Evolutionary conservation across 257 asterid species (phyloP).

Genomic region (Lantana camara): DNA sequence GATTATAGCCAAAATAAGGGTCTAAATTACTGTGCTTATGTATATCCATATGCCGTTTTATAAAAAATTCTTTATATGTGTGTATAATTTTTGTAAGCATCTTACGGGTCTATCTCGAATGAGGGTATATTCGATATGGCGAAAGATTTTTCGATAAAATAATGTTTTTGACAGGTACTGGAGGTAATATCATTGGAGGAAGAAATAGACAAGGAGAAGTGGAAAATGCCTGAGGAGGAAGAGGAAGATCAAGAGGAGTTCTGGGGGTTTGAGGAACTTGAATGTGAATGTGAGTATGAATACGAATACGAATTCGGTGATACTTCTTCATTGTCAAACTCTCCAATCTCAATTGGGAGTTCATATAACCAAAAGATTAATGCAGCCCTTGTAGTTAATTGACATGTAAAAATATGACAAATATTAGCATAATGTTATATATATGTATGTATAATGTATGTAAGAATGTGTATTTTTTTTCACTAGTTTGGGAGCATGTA

Average conservation of each 20-base stretch:
- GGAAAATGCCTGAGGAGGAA: slow-evolving; percentile 78
- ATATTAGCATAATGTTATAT: slow-evolving; percentile 10
- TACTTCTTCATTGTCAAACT: slow-evolving; percentile 54
- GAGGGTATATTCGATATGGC: slow-evolving; percentile 13
- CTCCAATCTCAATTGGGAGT: slow-evolving; percentile 53
- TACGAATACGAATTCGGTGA: too few species aligned
- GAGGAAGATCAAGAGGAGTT: slow-evolving; percentile 72
- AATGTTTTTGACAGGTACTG: slow-evolving; percentile 49
- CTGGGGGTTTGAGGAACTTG: slow-evolving; percentile 94
- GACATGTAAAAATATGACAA: slow-evolving; percentile 30
- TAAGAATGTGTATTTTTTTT: slow-evolving; percentile 7
- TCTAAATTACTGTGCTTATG: slow-evolving; percentile 18
- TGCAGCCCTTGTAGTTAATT: slow-evolving; percentile 13
- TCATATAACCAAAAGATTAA: slow-evolving; percentile 31
- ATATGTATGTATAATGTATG: slow-evolving; percentile 1
- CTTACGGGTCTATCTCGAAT: slow-evolving; percentile 13
- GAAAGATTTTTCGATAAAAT: slow-evolving; percentile 1
- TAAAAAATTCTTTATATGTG: not conserved
- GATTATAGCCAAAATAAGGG: slow-evolving; percentile 18
- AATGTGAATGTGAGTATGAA: slow-evolving; percentile 55
- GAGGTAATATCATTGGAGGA: slow-evolving; percentile 54
- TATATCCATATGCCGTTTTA: slow-evolving; percentile 21
- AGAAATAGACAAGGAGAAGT: slow-evolving; percentile 61
- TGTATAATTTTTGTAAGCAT: not conserved
- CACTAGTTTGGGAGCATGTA: slow-evolving; percentile 19